A percentile compares a stretch with the other conserved stretches of the same genome.
Conservation (phyloP, 2,329 filamentous ascomycete genomes). For the Colletotrichum spinosum region DNA sequence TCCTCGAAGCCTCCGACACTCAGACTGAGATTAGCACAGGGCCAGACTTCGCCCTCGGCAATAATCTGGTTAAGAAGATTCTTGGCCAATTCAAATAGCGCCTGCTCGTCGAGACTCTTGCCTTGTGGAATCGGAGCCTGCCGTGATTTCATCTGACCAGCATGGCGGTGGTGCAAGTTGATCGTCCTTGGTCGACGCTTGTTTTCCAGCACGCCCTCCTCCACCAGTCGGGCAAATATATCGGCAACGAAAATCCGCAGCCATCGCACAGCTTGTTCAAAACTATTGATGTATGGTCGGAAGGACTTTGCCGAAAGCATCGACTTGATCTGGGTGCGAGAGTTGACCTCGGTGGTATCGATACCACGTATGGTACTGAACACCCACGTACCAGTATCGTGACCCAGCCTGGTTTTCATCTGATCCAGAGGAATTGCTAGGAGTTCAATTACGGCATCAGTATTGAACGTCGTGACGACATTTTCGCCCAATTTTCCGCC, state of each 20-base stretch:
- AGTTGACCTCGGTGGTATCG: conserved; percentile 89
- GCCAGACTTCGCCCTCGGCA: conserved; percentile 84
- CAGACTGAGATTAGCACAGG: conserved; percentile 89
- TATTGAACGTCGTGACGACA: conserved; percentile 82
- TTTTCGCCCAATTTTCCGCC: conserved; percentile 95
- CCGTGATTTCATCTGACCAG: conserved; percentile 78
- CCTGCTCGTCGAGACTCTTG: conserved; percentile 76
- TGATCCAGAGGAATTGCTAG: conserved; percentile 79
- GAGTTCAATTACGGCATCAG: conserved; percentile 82
- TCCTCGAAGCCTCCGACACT: conserved; percentile 95
- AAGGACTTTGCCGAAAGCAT: conserved; percentile 99
- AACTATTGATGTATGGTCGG: conserved; percentile 80
- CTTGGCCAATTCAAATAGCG: conserved; percentile 81
- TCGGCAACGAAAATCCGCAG: conserved; percentile 91
- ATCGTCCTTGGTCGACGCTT: conserved; percentile 88
- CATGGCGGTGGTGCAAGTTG: conserved; percentile 84
- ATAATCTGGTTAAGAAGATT: conserved; percentile 82
- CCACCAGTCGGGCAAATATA: conserved; percentile 88
- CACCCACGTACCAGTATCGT: conserved; percentile 88
- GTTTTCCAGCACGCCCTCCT: conserved; percentile 90
- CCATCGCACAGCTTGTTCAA: conserved; percentile 86
- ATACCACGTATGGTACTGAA: conserved; percentile 87
- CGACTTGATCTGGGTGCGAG: conserved; percentile 92
- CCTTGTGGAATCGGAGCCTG: conserved; percentile 82
- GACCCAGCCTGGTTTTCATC: conserved; percentile 81